A percentile compares a stretch with the other conserved stretches of the same genome.
Conservation (phyloP, 2,329 filamentous ascomycete species). For the Aspergillus sp. region DNA sequence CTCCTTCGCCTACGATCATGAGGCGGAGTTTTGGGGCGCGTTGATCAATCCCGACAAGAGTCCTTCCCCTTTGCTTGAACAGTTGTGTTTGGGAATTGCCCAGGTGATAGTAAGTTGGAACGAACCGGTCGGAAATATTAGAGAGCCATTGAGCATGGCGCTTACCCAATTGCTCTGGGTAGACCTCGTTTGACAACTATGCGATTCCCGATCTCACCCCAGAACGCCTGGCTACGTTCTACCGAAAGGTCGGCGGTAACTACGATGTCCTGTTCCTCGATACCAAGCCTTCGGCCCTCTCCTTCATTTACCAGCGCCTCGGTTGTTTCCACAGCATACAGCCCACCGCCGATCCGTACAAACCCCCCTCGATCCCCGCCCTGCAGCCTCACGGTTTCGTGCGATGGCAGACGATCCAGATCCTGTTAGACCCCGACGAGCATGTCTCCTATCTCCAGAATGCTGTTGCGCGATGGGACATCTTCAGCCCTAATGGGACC, state of each 20-base stretch:
- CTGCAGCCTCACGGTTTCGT: slow-evolving; percentile 83
- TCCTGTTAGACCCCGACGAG: slow-evolving; percentile 82
- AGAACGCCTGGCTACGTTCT: slow-evolving; percentile 72
- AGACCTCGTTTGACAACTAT: slow-evolving; percentile 35
- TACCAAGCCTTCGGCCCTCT: slow-evolving; percentile 71
- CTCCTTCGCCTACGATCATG: slow-evolving; percentile 28
- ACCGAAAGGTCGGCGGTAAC: slow-evolving; percentile 71
- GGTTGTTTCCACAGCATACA: slow-evolving; percentile 88
- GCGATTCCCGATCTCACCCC: slow-evolving; percentile 53
- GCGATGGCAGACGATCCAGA: slow-evolving; percentile 89
- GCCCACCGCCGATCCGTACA: slow-evolving; percentile 68
- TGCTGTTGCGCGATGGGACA: slow-evolving; percentile 73
- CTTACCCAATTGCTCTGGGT: slow-evolving; percentile 2
- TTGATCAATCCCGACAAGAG: slow-evolving; percentile 69
- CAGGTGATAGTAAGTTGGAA: slow-evolving; percentile 64
- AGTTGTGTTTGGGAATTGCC: slow-evolving; percentile 67
- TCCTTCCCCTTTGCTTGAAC: slow-evolving; percentile 65
- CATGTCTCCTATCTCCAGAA: slow-evolving; percentile 81
- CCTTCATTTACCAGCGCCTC: slow-evolving; percentile 87
- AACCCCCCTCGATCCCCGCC: slow-evolving; percentile 74
- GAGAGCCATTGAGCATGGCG: slow-evolving; percentile 1
- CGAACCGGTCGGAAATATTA: neutral
- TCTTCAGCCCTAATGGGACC: slow-evolving; percentile 67
- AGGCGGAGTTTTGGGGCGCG: slow-evolving; percentile 54
- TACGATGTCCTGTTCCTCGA: slow-evolving; percentile 79